These are phyloP conservation scores for Lachnellula arida DNA, from an alignment of 2,329 filamentous ascomycete genomes.

Conservation along the genomic window DNA sequence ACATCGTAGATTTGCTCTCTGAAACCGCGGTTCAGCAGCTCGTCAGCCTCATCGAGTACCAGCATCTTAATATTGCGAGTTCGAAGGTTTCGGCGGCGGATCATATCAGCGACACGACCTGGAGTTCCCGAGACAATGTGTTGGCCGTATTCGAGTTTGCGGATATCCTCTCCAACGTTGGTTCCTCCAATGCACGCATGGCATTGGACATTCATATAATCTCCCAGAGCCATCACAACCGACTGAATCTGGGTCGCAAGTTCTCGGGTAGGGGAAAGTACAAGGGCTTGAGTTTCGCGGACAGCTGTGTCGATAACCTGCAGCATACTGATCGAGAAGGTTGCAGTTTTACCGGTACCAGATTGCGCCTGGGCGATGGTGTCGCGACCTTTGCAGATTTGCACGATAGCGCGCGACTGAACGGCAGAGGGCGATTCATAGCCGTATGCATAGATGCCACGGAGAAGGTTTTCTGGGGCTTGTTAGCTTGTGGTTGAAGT, in stretches of 20 bases:
- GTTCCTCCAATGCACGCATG: conserved; percentile 98
- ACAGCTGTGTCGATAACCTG: conserved; percentile 94
- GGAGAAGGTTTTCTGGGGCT: conserved; percentile 77
- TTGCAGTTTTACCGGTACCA: conserved; percentile 93
- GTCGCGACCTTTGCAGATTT: conserved; percentile 98
- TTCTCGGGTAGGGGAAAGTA: conserved; percentile 93
- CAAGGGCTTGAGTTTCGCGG: conserved; percentile 88
- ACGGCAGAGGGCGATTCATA: conserved; percentile 98
- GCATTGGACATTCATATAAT: conserved; percentile 99
- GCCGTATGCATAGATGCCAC: conserved; percentile 96
- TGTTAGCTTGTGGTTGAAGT: neutral
- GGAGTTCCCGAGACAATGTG: conserved; percentile 97
- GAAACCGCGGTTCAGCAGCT: conserved; percentile 88
- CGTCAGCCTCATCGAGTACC: conserved; percentile 71
- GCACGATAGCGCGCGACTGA: conserved; percentile 95
- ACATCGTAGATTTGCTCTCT: conserved; percentile 99
- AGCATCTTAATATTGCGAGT: conserved; percentile 76
- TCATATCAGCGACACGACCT: conserved; percentile 89
- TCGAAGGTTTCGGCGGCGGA: conserved; percentile 66
- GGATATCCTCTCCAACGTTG: conserved; percentile 96
- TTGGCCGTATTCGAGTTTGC: conserved; percentile 94
- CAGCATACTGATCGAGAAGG: conserved; percentile 93
- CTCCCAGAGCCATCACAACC: conserved; percentile 98
- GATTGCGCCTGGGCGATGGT: conserved; percentile 98
- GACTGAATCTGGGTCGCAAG: conserved; percentile 97